Percentiles rank a stretch among this genome's conserved stretches.
phyloP scores from a whole-genome alignment of 1,284 basidiomycete genomes.

The Malassezia caprae region DNA sequence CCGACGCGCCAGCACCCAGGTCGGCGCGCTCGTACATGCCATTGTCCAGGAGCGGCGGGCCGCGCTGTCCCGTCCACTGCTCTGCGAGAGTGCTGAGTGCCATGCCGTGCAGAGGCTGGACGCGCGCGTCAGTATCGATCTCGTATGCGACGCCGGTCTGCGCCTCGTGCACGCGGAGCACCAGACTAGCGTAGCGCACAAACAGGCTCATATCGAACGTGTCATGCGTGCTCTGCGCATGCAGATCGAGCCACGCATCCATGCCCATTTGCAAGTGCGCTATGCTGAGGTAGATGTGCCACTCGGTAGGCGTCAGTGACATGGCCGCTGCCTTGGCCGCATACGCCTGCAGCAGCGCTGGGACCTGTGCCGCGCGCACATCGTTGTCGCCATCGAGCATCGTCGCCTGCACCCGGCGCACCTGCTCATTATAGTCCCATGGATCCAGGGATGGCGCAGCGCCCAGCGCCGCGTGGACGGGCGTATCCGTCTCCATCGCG shows the following conservation, averaged over 20 bases:
- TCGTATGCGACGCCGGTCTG: background rate
- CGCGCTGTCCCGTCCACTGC: conserved; percentile 8
- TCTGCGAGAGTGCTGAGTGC: background rate
- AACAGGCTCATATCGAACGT: conserved; percentile 14
- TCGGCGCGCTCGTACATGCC: conserved; percentile 10
- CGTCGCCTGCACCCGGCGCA: conserved; percentile 7
- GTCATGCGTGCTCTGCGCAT: conserved; percentile 17
- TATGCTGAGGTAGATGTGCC: conserved; percentile 16
- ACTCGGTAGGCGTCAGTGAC: conserved; percentile 12
- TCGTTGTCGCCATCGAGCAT: conserved; percentile 4
- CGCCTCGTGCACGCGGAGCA: background rate
- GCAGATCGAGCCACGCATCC: conserved; percentile 18
- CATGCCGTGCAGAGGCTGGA: background rate
- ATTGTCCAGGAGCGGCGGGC: conserved; percentile 8
- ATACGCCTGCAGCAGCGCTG: background rate
- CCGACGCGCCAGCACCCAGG: conserved; percentile 15
- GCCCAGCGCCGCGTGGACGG: background rate
- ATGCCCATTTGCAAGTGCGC: background rate
- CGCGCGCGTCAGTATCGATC: background rate
- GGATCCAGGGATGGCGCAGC: conserved; percentile 10
- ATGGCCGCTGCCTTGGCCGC: background rate
- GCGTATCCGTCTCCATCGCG: conserved; percentile 5
- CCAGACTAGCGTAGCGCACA: conserved; percentile 21
- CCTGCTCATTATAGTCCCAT: conserved; percentile 10
- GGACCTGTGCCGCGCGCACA: background rate